Evolutionary conservation across 1,139 yeast species (phyloP).

Genomic region (Suhomyces bribrorum): DNA sequence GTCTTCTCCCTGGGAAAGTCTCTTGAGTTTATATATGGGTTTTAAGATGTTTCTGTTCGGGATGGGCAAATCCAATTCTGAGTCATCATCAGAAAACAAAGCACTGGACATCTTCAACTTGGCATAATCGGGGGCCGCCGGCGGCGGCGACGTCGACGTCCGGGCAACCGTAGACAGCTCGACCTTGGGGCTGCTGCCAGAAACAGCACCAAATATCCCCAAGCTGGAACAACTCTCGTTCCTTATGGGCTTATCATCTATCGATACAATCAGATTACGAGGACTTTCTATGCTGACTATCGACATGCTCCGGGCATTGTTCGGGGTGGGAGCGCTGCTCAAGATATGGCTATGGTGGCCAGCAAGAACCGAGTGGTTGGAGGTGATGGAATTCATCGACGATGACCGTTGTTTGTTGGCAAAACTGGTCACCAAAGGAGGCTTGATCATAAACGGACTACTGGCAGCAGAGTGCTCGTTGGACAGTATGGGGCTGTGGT

Average conservation of each 20-base stretch:
- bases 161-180: neutral
- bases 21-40: slow-evolving; percentile 20
- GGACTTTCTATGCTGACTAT: slow-evolving; percentile 45
- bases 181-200: slow-evolving; percentile 2
- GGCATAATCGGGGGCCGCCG: neutral
- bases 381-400: slow-evolving; percentile 32
- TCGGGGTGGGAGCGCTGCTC: slow-evolving; percentile 17
- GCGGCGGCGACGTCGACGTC: no score
- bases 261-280: slow-evolving; percentile 44
- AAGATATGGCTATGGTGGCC: slow-evolving; percentile 3
- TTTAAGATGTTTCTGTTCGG: slow-evolving; percentile 20
- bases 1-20: slow-evolving; percentile 11
- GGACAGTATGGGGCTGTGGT: slow-evolving; percentile 20
- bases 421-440: slow-evolving; percentile 13
- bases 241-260: slow-evolving; percentile 39
- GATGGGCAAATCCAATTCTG: slow-evolving; percentile 27
- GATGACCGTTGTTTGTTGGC: slow-evolving; percentile 34
- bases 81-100: slow-evolving; percentile 39
- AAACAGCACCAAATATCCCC: slow-evolving; percentile 4
- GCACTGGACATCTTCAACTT: slow-evolving; percentile 15
- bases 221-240: slow-evolving; percentile 29
- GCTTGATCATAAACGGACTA: slow-evolving; percentile 27
- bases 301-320: slow-evolving; percentile 35
- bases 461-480: slow-evolving; percentile 22
- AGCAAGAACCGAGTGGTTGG: slow-evolving; percentile 11